A percentile compares a stretch with the other conserved stretches of the same genome.
Evolutionary conservation across 2,329 filamentous ascomycete genomes (phyloP).

Genomic region (Apiospora sp.): DNA sequence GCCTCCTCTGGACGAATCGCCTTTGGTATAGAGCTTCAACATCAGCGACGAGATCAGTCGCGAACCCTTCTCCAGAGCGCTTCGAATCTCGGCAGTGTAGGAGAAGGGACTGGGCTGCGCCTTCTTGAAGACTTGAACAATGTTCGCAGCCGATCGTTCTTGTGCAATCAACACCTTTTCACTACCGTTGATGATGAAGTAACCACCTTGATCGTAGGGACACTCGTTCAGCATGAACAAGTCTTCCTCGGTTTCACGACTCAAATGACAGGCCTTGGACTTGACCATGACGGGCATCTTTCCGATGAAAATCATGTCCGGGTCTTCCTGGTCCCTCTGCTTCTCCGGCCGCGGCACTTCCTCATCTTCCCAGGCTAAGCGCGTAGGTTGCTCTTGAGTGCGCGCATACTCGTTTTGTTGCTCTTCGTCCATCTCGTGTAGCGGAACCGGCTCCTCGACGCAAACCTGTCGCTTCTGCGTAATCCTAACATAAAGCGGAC

Average conservation of each 20-base stretch:
- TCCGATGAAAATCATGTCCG: constrained; percentile 86
- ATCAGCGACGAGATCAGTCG: constrained; percentile 91
- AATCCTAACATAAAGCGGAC: constrained; percentile 89
- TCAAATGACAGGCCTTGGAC: constrained; percentile 92
- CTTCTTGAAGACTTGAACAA: constrained; percentile 99
- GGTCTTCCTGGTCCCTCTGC: constrained; percentile 64
- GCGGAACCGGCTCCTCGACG: constrained; percentile 73
- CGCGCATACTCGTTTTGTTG: constrained; percentile 62
- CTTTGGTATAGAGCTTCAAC: constrained; percentile 89
- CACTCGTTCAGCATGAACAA: constrained; percentile 95
- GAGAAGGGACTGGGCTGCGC: constrained; percentile 90
- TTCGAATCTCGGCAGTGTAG: constrained; percentile 94
- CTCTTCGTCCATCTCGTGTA: constrained; percentile 73
- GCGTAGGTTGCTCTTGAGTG: constrained; percentile 66
- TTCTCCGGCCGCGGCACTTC: constrained; percentile 60
- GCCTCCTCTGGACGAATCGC: constrained; percentile 78
- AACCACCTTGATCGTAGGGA: constrained; percentile 96
- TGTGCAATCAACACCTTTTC: constrained; percentile 99
- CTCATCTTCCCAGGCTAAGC: constrained; percentile 68
- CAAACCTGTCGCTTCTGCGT: constrained; percentile 85
- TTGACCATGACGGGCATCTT: constrained; percentile 98
- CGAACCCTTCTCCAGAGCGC: constrained; percentile 94
- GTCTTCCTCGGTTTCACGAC: constrained; percentile 82
- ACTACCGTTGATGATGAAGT: constrained; percentile 99
- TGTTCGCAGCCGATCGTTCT: constrained; percentile 96